Conservation (phyloP, 2,329 filamentous ascomycete genomes). For the Colletotrichum abscissum region DNA sequence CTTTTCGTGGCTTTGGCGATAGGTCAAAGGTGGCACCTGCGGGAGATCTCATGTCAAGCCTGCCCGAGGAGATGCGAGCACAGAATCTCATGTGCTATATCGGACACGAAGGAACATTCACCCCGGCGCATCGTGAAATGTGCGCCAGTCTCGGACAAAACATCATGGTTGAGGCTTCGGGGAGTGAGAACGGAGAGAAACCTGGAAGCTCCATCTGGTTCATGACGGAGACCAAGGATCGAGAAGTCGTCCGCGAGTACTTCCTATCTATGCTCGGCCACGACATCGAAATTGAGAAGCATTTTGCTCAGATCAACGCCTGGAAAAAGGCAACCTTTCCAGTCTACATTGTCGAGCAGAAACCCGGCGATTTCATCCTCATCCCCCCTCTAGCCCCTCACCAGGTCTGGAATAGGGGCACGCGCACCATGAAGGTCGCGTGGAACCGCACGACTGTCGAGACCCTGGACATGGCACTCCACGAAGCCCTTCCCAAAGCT, state of each 20-base stretch:
- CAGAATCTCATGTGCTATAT: constrained; percentile 99
- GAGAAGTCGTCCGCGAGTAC: constrained; percentile 90
- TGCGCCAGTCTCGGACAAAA: constrained; percentile 96
- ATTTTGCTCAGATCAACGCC: constrained; percentile 94
- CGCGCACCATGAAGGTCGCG: constrained; percentile 94
- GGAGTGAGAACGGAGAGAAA: constrained; percentile 77
- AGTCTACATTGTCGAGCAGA: constrained; percentile 93
- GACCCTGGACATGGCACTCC: constrained; percentile 85
- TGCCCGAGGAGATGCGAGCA: constrained; percentile 88
- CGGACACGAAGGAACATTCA: constrained; percentile 97
- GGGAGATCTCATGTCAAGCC: constrained; percentile 94
- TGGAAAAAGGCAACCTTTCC: constrained; percentile 96
- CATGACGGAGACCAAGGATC: constrained; percentile 96
- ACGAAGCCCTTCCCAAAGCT: constrained; percentile 89
- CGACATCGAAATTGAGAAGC: constrained; percentile 95
- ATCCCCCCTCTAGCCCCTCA: constrained; percentile 94
- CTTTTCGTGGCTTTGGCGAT: constrained; percentile 60
- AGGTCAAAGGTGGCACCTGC: constrained; percentile 72
- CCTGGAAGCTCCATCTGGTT: constrained; percentile 96
- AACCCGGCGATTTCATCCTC: constrained; percentile 89
- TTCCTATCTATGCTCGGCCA: constrained; percentile 94
- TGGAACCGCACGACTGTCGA: constrained; percentile 97
- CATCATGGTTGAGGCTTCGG: constrained; percentile 95
- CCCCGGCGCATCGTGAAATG: constrained; percentile 96
- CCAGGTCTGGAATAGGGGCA: constrained; percentile 98